Conservation (phyloP, 1,139 yeast genomes). For the Pichia kudriavzevii region DNA sequence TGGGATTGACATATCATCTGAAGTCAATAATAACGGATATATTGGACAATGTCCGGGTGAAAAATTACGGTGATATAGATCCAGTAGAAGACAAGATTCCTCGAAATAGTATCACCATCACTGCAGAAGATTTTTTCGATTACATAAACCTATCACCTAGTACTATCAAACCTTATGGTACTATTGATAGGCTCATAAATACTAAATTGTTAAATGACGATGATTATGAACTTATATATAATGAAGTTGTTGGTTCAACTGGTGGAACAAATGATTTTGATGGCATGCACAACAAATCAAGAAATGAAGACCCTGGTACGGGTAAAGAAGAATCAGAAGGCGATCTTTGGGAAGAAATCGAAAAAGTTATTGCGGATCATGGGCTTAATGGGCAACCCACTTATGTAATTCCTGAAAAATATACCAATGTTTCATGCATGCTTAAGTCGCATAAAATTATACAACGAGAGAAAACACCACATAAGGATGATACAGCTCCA, state of each 20-base stretch:
- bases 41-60: constrained; percentile 59
- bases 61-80: constrained; percentile 1
- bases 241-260: background rate
- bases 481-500: constrained; percentile 5
- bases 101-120: constrained; percentile 34
- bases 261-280: background rate
- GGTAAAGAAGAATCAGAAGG: constrained; percentile 2
- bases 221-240: constrained; percentile 29
- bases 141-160: constrained; percentile 60
- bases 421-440: constrained; percentile 15
- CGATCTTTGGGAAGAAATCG: constrained; percentile 6
- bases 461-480: constrained; percentile 1
- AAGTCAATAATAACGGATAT: constrained; percentile 69
- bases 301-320: background rate
- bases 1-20: constrained; percentile 76
- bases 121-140: constrained; percentile 60
- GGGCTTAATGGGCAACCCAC: constrained; percentile 3
- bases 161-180: constrained; percentile 60
- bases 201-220: constrained; percentile 42
- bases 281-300: background rate
- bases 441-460: constrained; percentile 12
- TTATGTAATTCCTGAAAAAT: constrained; percentile 12
- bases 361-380: constrained; percentile 4
- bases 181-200: constrained; percentile 28
- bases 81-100: constrained; percentile 10